Base-by-base conservation (phyloP, 305 asterid species). In the Andrographis paniculata region DNA sequence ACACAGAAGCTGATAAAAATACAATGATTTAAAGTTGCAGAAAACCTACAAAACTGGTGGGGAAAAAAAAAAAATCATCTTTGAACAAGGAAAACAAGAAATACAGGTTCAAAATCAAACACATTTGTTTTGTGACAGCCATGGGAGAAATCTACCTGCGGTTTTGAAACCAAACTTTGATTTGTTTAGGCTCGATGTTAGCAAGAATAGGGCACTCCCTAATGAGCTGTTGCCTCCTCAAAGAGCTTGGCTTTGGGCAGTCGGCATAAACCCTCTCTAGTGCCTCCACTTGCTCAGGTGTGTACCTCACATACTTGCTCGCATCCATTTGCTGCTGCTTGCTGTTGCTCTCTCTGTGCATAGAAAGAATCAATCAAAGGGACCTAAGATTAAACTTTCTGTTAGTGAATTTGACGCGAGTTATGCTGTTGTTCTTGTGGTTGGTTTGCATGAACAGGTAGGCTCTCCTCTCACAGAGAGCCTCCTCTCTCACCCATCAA, bases 91-190 rank as follows among this genome's bases (percentile, higher is more conserved):
- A 48, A n/a, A 33, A 8, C 23, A 11, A 52, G 1, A 20, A 10
- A 17, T n/a, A n/a, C n/a, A n/a, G n/a, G n/a, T n/a, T n/a, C n/a
- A n/a, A n/a, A n/a, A n/a, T n/a, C n/a, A n/a, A n/a, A n/a, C n/a
- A n/a, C n/a, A n/a, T n/a, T n/a, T n/a, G n/a, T n/a, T n/a, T n/a
- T n/a, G n/a, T n/a, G n/a, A n/a, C n/a, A n/a, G n/a, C n/a, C n/a
- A n/a, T n/a, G n/a, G n/a, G n/a, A n/a, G n/a, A n/a, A n/a, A n/a
- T n/a, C n/a, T 65, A 89, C 98, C 98, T 82, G 56, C 98, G 74
- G 64, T 89, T 89, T 64, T 89, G 98, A 66, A 89, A 89, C 98
- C 95, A 89, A 56, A 89, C 98, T 85, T 89, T 89, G 87, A 89
- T 85, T 66, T 89, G 98, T 42, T 89, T 89, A 48, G 94, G 87